Evolutionary conservation across 345 rosid species (phyloP).

Genomic region (Gossypium longicalyx): DNA sequence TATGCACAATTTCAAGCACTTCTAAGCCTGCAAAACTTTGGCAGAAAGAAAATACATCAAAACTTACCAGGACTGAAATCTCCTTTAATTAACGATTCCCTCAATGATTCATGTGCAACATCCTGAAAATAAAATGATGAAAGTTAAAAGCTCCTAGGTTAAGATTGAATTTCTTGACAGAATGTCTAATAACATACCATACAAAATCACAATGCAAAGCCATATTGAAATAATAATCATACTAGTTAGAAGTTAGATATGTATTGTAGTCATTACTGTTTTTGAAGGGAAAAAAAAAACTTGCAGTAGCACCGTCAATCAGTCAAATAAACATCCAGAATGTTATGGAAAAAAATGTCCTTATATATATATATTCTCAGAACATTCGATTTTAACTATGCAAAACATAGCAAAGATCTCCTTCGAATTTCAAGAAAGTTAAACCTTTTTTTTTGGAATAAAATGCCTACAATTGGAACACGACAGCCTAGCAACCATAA

Average conservation of each 20-base stretch:
- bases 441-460: background rate
- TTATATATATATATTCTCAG: background rate
- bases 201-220: slow-evolving; percentile 8
- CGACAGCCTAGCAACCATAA: background rate
- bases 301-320: background rate
- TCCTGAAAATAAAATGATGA: slow-evolving; percentile 42
- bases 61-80: slow-evolving; percentile 42
- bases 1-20: slow-evolving; percentile 2
- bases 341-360: background rate
- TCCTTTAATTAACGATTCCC: slow-evolving; percentile 47
- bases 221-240: slow-evolving; percentile 1
- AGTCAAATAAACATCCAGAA: background rate
- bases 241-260: background rate
- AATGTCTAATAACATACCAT: background rate
- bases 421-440: background rate
- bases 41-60: slow-evolving; percentile 3
- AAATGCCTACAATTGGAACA: background rate
- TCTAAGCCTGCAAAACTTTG: background rate
- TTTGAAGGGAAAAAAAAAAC: background rate
- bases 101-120: slow-evolving; percentile 67
- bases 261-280: background rate
- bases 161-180: background rate
- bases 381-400: background rate
- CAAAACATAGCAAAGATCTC: background rate
- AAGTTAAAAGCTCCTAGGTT: slow-evolving; percentile 18